phyloP scores from a whole-genome alignment of 2,329 filamentous ascomycete genomes.

The Ophiostoma populinum region DNA sequence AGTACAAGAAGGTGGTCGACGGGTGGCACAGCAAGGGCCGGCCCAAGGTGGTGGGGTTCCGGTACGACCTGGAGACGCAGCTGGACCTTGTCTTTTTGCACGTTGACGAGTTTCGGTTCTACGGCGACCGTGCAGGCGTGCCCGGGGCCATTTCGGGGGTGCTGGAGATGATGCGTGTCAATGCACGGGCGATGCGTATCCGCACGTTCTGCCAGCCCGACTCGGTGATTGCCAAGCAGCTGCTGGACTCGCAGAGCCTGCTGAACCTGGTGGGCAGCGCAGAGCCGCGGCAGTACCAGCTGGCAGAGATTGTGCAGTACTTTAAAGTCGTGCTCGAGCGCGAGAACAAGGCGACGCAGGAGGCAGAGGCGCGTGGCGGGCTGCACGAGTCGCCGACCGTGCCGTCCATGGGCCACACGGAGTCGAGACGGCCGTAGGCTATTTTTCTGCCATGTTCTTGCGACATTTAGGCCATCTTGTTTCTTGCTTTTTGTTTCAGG shows the following conservation, averaged over 20 bases:
- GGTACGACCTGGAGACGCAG: slow-evolving; percentile 43
- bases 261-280: slow-evolving; percentile 30
- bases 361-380: background rate
- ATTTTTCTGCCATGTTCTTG: background rate
- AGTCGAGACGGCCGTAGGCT: background rate
- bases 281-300: slow-evolving; percentile 25
- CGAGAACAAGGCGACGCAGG: slow-evolving; percentile 15
- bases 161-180: slow-evolving; percentile 32
- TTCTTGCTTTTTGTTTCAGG: background rate
- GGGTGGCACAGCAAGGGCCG: slow-evolving; percentile 34
- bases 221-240: slow-evolving; percentile 38
- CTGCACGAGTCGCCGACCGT: slow-evolving; percentile 5
- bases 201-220: slow-evolving; percentile 42
- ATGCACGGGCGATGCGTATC: slow-evolving; percentile 34
- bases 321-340: slow-evolving; percentile 35
- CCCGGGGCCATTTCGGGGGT: slow-evolving; percentile 27
- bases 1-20: slow-evolving; percentile 33
- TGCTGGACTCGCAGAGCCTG: slow-evolving; percentile 34
- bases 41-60: slow-evolving; percentile 37
- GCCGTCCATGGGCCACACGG: background rate
- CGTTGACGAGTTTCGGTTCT: slow-evolving; percentile 35
- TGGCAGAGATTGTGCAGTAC: slow-evolving; percentile 34
- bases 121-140: slow-evolving; percentile 28
- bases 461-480: too few species aligned
- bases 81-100: slow-evolving; percentile 36